These are phyloP conservation scores for Floccularia luteovirens DNA, from an alignment of 768 basidiomycete genomes.

Conservation along the genomic window DNA sequence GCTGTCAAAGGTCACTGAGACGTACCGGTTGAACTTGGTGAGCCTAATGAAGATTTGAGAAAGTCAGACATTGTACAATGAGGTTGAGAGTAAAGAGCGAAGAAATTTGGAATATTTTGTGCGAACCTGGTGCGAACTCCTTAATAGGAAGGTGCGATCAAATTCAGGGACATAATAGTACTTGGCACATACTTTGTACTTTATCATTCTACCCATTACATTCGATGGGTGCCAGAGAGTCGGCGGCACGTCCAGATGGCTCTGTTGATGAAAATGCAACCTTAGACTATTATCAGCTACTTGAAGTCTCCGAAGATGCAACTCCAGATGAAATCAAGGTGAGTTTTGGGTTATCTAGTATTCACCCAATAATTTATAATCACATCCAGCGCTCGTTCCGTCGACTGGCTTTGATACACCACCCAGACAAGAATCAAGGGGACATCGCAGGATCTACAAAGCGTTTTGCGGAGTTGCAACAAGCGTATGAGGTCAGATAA, in stretches of 20 bases:
- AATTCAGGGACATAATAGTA: no score
- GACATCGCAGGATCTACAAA: slow-evolving; percentile 83
- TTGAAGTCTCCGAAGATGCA: slow-evolving; percentile 77
- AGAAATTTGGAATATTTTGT: no score
- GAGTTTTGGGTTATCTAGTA: slow-evolving; percentile 2
- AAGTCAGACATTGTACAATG: slow-evolving; percentile 46
- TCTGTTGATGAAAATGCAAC: slow-evolving; percentile 12
- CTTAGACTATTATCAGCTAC: slow-evolving; percentile 75
- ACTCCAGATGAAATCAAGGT: slow-evolving; percentile 88
- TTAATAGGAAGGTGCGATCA: no score
- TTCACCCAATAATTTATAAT: slow-evolving; percentile 2
- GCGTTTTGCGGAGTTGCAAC: slow-evolving; percentile 82
- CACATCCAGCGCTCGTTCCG: slow-evolving; percentile 67
- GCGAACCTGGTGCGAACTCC: no score
- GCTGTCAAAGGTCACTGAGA: neutral
- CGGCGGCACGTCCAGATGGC: slow-evolving; percentile 28
- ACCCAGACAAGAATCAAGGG: slow-evolving; percentile 82
- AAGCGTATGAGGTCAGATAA: slow-evolving; percentile 83
- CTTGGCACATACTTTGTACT: no score
- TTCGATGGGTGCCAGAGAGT: slow-evolving; percentile 66
- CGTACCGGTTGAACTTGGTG: slow-evolving; percentile 22
- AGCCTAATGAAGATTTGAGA: slow-evolving; percentile 28
- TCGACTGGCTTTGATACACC: slow-evolving; percentile 75
- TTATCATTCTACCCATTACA: no score
- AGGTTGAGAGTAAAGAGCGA: no score